phyloP scores from a whole-genome alignment of 352 stramenopile species.

The Phytopythium montanum region DNA sequence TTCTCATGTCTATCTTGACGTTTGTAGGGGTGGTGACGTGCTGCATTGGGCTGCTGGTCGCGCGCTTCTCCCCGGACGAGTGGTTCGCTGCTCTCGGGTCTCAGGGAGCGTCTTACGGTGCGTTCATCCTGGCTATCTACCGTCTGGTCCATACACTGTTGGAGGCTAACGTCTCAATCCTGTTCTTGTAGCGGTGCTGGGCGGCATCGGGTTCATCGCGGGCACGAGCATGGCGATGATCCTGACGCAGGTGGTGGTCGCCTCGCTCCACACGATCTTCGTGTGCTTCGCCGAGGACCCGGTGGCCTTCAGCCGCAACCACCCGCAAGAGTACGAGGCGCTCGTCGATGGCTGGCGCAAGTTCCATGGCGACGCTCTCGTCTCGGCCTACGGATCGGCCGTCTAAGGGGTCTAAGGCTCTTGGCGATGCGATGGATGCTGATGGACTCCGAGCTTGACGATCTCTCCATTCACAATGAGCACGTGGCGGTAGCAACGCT shows the following conservation, averaged over 20 bases:
- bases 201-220: constrained; percentile 71
- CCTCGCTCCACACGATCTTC: constrained; percentile 83
- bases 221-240: constrained; percentile 83
- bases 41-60: constrained; percentile 61
- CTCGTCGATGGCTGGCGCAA: constrained; percentile 76
- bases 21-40: constrained; percentile 40
- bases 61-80: constrained; percentile 50
- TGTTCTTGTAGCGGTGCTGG: constrained; percentile 34
- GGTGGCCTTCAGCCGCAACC: constrained; percentile 78
- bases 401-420: constrained; percentile 37
- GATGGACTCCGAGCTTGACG: not conserved
- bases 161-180: not conserved
- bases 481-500: not conserved
- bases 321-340: constrained; percentile 76
- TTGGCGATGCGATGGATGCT: constrained; percentile 1
- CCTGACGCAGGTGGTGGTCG: constrained; percentile 78
- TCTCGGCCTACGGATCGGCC: constrained; percentile 59
- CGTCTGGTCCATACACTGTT: too few relatives aligned
- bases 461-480: not conserved
- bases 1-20: not conserved
- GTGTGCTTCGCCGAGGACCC: constrained; percentile 88
- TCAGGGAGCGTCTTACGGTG: constrained; percentile 40
- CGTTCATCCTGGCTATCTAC: constrained; percentile 4
- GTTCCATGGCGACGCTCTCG: constrained; percentile 74
- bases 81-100: constrained; percentile 62